These are phyloP conservation scores for Gliomastix tumulicola DNA, from an alignment of 2,329 filamentous ascomycete species.

Conservation along the genomic window DNA sequence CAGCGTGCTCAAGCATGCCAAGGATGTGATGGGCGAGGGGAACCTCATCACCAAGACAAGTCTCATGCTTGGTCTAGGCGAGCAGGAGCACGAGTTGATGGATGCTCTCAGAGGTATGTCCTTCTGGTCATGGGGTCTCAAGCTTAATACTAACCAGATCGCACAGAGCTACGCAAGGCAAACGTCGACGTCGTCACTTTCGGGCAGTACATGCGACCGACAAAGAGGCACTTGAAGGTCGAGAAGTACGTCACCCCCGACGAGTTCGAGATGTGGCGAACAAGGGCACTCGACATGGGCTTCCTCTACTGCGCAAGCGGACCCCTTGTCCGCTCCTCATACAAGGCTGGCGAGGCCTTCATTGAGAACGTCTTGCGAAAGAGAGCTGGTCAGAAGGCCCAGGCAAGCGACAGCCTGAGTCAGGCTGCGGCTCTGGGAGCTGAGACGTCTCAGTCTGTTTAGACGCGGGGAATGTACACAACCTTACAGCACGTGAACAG, in stretches of 20 bases:
- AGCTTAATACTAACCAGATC: neutral
- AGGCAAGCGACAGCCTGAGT: conserved; percentile 22
- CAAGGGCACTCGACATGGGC: conserved; percentile 85
- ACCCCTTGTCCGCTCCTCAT: conserved; percentile 86
- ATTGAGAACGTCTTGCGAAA: conserved; percentile 97
- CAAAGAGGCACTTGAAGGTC: conserved; percentile 95
- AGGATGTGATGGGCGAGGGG: conserved; percentile 60
- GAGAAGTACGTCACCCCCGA: conserved; percentile 91
- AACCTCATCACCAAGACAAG: conserved; percentile 96
- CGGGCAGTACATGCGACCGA: conserved; percentile 99
- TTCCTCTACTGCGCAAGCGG: conserved; percentile 96
- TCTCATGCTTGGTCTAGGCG: conserved; percentile 91
- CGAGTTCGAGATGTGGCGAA: conserved; percentile 85
- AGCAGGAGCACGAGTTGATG: conserved; percentile 82
- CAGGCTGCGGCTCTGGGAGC: conserved; percentile 31
- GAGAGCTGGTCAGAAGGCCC: conserved; percentile 44
- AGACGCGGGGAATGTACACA: too few relatives aligned
- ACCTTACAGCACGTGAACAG: too few relatives aligned
- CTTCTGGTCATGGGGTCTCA: neutral
- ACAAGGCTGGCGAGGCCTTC: conserved; percentile 97
- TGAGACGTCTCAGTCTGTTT: conserved; percentile 8
- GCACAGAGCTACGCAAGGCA: conserved; percentile 64
- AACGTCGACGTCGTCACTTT: conserved; percentile 95
- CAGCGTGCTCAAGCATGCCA: conserved; percentile 71
- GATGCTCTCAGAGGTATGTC: conserved; percentile 61